Evolutionary conservation across 192 early-diverging fungal genomes (phyloP).

Genomic region (Podila horticola): DNA sequence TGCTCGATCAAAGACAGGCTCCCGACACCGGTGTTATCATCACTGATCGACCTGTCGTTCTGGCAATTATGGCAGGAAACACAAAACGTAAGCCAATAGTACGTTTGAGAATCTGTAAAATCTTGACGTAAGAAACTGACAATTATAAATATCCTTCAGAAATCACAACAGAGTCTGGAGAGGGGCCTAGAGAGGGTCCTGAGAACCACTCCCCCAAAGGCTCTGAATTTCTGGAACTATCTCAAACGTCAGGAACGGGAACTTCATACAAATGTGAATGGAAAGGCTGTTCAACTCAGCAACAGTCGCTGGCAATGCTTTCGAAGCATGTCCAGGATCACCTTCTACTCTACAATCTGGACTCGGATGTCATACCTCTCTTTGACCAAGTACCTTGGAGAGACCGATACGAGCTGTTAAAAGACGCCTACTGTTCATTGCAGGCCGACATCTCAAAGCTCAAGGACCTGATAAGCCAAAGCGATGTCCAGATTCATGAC

Average conservation of each 20-base stretch:
- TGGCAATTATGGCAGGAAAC: neutral
- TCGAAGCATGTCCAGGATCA: neutral
- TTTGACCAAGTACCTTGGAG: neutral
- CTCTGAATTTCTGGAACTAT: too few relatives aligned
- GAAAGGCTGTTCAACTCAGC: neutral
- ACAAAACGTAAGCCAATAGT: neutral
- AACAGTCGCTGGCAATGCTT: neutral
- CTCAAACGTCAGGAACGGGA: too few relatives aligned
- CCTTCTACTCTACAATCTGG: neutral
- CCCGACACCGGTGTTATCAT: constrained; percentile 16
- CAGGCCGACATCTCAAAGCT: neutral
- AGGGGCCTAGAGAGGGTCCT: too few relatives aligned
- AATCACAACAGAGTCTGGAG: too few relatives aligned
- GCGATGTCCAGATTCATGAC: neutral
- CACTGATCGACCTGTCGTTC: constrained; percentile 17
- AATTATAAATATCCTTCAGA: too few relatives aligned
- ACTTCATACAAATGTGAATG: neutral
- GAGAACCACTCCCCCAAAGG: too few relatives aligned
- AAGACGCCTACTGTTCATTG: neutral
- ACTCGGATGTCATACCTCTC: neutral
- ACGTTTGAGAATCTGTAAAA: too few relatives aligned
- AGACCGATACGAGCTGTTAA: neutral
- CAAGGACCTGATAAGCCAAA: neutral
- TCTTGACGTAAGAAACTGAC: too few relatives aligned
- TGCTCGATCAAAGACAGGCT: constrained; percentile 11